Conservation (phyloP, 228 moss, liverwort and hornwort genomes). For the Sphagnum magellanicum region DNA sequence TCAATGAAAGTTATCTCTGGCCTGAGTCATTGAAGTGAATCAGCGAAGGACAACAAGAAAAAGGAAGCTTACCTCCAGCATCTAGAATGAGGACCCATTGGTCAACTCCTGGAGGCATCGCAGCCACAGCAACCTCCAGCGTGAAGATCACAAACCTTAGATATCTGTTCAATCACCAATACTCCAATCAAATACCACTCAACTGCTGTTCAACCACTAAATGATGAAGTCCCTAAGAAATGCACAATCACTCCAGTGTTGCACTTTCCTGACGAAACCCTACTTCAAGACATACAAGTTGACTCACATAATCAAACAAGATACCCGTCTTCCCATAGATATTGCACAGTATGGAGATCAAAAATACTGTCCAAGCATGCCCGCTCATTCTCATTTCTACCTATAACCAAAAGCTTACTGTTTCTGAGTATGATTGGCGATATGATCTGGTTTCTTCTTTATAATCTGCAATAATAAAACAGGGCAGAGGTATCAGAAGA, state of each 20-base stretch:
- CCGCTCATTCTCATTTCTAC: too few species aligned
- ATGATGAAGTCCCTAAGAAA: too few species aligned
- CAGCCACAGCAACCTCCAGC: constrained; percentile 74
- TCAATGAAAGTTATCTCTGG: too few species aligned
- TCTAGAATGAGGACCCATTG: constrained; percentile 90
- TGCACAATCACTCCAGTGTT: background rate
- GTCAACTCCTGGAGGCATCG: constrained; percentile 74
- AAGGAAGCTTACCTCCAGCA: constrained; percentile 39
- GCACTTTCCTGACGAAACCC: background rate
- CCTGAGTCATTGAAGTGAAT: too few species aligned
- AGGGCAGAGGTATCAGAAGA: background rate
- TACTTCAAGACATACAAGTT: background rate
- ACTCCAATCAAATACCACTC: background rate
- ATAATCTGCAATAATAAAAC: constrained; percentile 41
- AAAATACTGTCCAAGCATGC: too few species aligned
- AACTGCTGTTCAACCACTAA: too few species aligned
- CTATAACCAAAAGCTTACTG: constrained; percentile 38
- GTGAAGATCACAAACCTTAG: constrained; percentile 77
- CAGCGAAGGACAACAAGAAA: background rate
- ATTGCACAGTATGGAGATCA: too few species aligned
- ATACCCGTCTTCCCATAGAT: too few species aligned
- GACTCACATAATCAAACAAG: background rate
- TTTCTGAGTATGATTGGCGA: constrained; percentile 65
- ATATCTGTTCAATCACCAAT: constrained; percentile 26
- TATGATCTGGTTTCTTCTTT: constrained; percentile 71